Conservation (phyloP, 2,329 filamentous ascomycete species). For the Xylariaceae sp. region DNA sequence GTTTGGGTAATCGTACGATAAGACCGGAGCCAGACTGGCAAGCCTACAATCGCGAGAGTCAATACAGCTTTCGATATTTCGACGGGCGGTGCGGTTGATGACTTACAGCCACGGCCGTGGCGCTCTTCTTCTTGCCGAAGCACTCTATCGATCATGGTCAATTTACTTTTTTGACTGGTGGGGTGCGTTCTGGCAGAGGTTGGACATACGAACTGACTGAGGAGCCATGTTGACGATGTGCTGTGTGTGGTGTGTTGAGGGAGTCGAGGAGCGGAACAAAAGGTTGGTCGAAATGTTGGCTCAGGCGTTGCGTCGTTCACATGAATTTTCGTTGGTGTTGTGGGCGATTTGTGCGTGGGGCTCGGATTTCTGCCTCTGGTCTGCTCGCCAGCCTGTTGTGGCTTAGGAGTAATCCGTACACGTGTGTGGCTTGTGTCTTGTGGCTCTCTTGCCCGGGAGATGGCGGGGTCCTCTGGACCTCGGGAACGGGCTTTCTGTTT, state of each 20-base stretch:
- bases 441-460: not conserved
- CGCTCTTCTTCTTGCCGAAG: slow-evolving; percentile 99
- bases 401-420: too few species aligned
- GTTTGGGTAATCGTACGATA: slow-evolving; percentile 43
- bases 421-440: not conserved
- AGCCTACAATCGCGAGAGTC: slow-evolving; percentile 13
- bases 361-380: not conserved
- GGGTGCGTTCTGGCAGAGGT: too few species aligned
- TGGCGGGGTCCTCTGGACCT: not conserved
- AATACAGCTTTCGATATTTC: not conserved
- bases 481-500: too few species aligned
- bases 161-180: too few species aligned
- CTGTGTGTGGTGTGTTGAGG: not conserved
- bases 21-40: slow-evolving; percentile 55
- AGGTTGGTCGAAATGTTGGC: not conserved
- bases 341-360: not conserved
- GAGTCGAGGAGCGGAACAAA: not conserved
- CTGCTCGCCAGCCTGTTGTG: not conserved
- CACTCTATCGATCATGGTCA: slow-evolving; percentile 43
- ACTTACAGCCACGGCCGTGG: slow-evolving; percentile 50
- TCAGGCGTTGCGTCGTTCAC: not conserved
- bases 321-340: not conserved
- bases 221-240: not conserved
- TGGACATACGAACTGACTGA: not conserved
- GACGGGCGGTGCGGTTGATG: not conserved